A percentile compares a stretch with the other conserved stretches of the same genome.
These are phyloP conservation scores for Phyllosticta citribraziliensis DNA, from an alignment of 2,329 filamentous ascomycete genomes.

Conservation along the genomic window DNA sequence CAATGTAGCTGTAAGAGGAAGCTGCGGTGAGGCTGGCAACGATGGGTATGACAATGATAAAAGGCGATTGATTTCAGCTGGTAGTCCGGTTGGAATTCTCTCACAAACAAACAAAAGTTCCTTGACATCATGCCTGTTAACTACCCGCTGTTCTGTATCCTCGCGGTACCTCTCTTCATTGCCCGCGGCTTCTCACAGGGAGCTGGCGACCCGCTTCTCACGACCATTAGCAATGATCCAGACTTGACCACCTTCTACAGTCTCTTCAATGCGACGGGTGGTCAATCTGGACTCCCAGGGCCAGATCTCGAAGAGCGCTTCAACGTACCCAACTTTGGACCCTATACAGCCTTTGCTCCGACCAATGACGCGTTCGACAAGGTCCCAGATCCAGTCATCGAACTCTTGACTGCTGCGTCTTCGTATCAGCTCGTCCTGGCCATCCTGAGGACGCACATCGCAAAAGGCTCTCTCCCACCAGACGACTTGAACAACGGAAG, in stretches of 20 bases:
- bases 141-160: background rate
- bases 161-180: background rate
- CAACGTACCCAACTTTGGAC: background rate
- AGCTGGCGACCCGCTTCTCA: background rate
- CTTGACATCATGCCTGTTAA: background rate
- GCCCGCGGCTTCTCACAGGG: background rate
- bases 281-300: background rate
- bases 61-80: background rate
- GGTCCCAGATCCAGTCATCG: background rate
- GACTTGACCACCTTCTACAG: background rate
- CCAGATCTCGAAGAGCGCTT: background rate
- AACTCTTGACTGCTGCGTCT: background rate
- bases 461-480: background rate
- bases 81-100: background rate
- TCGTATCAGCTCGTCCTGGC: conserved; percentile 1
- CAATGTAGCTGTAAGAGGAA: background rate
- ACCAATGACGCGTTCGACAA: background rate
- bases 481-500: background rate
- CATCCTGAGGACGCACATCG: conserved; percentile 1
- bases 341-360: background rate
- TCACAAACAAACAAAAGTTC: background rate
- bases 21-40: background rate
- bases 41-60: background rate
- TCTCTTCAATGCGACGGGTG: background rate
- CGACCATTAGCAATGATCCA: background rate